A percentile compares a stretch with the other conserved stretches of the same genome.
phyloP scores from a whole-genome alignment of 768 basidiomycete species.

The Panaeolus papilionaceus region DNA sequence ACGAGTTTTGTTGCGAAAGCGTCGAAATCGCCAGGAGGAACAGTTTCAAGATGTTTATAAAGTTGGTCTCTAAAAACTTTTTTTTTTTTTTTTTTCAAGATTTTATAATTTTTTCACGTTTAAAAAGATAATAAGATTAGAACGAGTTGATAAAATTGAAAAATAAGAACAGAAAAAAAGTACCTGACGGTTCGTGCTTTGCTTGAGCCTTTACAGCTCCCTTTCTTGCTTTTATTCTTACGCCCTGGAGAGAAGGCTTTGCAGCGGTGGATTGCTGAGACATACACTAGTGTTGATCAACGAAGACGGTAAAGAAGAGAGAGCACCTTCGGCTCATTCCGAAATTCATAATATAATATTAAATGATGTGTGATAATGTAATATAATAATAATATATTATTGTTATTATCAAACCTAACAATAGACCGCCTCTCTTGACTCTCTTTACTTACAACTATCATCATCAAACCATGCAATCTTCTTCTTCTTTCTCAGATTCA shows the following conservation, averaged over 20 bases:
- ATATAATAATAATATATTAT: not conserved
- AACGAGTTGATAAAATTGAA: not conserved
- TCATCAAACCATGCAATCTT: constrained; percentile 33
- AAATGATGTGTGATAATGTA: no score
- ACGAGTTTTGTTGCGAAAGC: constrained; percentile 82
- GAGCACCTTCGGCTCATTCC: constrained; percentile 29
- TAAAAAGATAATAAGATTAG: not conserved
- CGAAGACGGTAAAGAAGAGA: constrained; percentile 31
- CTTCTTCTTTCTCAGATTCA: constrained; percentile 57
- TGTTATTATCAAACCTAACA: not conserved
- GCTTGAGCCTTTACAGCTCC: constrained; percentile 91
- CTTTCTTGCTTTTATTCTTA: constrained; percentile 93
- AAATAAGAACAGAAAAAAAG: constrained; percentile 6
- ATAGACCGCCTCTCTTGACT: not conserved
- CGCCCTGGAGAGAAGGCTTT: constrained; percentile 93
- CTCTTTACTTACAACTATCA: constrained; percentile 20
- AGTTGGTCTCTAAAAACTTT: constrained; percentile 93
- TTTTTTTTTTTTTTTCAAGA: constrained; percentile 20
- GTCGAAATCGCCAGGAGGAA: constrained; percentile 83
- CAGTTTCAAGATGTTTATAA: constrained; percentile 88
- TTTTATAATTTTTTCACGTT: not conserved
- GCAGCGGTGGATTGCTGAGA: constrained; percentile 85
- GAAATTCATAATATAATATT: constrained; percentile 16
- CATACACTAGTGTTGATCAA: constrained; percentile 68
- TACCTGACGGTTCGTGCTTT: constrained; percentile 89